phyloP scores from a whole-genome alignment of 23 red algal species.

The Gracilaria gracilis region DNA sequence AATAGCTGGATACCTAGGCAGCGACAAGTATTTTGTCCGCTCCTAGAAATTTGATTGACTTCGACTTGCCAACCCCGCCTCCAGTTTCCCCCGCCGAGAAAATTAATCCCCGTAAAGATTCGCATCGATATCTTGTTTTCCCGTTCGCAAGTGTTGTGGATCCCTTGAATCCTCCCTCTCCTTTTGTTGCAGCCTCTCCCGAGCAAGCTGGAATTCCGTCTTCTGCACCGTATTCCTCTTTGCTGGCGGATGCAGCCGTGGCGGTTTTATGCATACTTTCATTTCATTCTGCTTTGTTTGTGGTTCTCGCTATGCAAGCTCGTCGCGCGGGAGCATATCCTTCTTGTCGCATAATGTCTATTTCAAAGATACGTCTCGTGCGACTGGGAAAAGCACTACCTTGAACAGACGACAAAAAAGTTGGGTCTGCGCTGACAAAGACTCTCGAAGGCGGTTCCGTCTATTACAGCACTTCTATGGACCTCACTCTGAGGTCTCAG shows the following conservation, averaged over 20 bases:
- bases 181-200: conserved; percentile 23
- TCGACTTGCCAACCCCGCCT: conserved; percentile 62
- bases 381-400: conserved; percentile 54
- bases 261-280: conserved; percentile 75
- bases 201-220: conserved; percentile 46
- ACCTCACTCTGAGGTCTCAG: conserved; percentile 69
- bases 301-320: conserved; percentile 69
- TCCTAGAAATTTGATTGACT: conserved; percentile 35
- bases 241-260: conserved; percentile 77
- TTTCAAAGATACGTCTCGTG: conserved; percentile 65
- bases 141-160: conserved; percentile 51
- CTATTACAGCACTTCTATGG: conserved; percentile 66
- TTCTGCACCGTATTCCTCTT: neutral
- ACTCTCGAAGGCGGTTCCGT: conserved; percentile 85
- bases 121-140: conserved; percentile 70
- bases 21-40: no score
- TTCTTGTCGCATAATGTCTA: conserved; percentile 45
- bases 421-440: conserved; percentile 69
- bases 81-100: conserved; percentile 31
- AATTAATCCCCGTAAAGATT: conserved; percentile 44
- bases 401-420: conserved; percentile 73
- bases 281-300: conserved; percentile 72
- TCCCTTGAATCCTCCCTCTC: neutral
- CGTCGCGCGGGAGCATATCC: conserved; percentile 68
- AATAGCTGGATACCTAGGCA: no score